Evolutionary conservation across 2,329 filamentous ascomycete species (phyloP).

Genomic region (Colletotrichum orbiculare): DNA sequence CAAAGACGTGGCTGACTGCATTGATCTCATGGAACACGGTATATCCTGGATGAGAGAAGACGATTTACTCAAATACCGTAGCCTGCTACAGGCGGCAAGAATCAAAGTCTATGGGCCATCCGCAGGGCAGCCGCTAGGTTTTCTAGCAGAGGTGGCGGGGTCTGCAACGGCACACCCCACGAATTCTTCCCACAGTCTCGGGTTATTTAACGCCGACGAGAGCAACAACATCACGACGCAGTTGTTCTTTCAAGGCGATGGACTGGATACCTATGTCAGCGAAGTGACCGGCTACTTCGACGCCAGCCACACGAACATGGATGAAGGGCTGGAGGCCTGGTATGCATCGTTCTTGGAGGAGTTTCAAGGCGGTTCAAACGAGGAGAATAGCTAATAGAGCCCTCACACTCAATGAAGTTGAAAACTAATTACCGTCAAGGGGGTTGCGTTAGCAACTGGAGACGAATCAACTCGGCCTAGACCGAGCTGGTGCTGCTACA

Average conservation of each 20-base stretch:
- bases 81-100: conserved; percentile 35
- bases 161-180: conserved; percentile 1
- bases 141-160: conserved; percentile 3
- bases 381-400: background rate
- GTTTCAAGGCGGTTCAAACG: conserved; percentile 13
- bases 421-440: background rate
- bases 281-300: conserved; percentile 37
- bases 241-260: conserved; percentile 27
- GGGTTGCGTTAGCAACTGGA: background rate
- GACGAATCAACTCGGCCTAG: conserved; percentile 6
- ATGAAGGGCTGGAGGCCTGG: conserved; percentile 37
- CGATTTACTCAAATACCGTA: conserved; percentile 20
- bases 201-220: background rate
- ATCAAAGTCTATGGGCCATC: conserved; percentile 34
- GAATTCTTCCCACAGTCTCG: conserved; percentile 1
- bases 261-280: conserved; percentile 35
- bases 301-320: conserved; percentile 27
- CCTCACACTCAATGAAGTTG: too few relatives aligned
- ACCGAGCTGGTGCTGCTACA: conserved; percentile 7
- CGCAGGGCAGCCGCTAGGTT: background rate
- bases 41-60: conserved; percentile 16
- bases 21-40: conserved; percentile 33
- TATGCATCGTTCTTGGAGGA: conserved; percentile 36
- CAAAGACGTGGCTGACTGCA: conserved; percentile 32
- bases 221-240: conserved; percentile 9